Conservation (phyloP, 1,139 yeast genomes). For the Tardiomyces depauwii region DNA sequence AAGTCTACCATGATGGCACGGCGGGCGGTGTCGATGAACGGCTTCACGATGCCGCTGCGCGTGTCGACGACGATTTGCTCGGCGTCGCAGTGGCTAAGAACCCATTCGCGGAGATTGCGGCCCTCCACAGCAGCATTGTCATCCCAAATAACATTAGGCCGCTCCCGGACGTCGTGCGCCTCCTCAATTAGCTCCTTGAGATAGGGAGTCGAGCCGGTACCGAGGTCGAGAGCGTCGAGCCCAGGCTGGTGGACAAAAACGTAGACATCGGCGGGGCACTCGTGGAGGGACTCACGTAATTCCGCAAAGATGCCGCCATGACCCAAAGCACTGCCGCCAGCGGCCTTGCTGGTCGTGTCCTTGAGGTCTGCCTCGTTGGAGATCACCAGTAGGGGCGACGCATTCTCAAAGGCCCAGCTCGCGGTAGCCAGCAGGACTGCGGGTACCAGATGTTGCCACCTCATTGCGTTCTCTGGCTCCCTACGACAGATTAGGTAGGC, state of each 20-base stretch:
- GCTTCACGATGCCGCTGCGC: conserved; percentile 14
- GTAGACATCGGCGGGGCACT: conserved; percentile 28
- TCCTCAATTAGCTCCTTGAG: conserved; percentile 15
- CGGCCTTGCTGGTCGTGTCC: background rate
- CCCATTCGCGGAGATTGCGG: conserved; percentile 11
- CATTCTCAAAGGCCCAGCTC: background rate
- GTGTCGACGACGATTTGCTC: conserved; percentile 17
- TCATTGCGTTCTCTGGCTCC: background rate
- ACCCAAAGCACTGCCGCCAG: background rate
- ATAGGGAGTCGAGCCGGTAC: conserved; percentile 13
- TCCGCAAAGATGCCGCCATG: background rate
- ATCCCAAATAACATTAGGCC: conserved; percentile 11
- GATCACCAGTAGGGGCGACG: background rate
- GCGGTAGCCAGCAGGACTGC: background rate
- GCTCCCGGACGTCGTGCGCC: conserved; percentile 15
- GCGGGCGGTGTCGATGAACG: conserved; percentile 20
- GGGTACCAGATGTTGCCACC: background rate
- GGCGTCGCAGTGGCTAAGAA: conserved; percentile 22
- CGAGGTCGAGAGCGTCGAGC: conserved; percentile 23
- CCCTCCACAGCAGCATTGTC: conserved; percentile 4
- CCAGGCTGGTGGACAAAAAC: conserved; percentile 27
- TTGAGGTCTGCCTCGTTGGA: background rate
- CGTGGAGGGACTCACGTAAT: conserved; percentile 10
- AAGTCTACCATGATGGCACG: conserved; percentile 22
- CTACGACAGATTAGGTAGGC: background rate